These are phyloP conservation scores for Rhynchospora tenuis DNA, from an alignment of 176 grass and related monocot genomes.

Conservation along the genomic window DNA sequence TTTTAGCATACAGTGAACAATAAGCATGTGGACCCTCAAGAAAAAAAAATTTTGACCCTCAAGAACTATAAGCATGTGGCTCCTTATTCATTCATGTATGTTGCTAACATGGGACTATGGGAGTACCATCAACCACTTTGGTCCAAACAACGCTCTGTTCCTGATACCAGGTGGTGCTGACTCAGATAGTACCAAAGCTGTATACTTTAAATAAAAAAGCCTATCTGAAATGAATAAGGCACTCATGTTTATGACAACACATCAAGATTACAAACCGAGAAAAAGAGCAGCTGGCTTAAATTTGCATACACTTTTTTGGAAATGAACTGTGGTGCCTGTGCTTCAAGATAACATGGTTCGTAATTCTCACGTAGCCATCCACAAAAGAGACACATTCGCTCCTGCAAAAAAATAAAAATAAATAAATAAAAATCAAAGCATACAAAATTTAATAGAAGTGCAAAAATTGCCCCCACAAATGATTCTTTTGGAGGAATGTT, in stretches of 20 bases:
- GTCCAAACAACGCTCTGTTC: background rate
- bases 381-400: slow-evolving; percentile 60
- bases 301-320: slow-evolving; percentile 62
- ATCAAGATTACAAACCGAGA: background rate
- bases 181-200: background rate
- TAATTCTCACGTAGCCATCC: slow-evolving; percentile 88
- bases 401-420: slow-evolving; percentile 60
- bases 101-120: background rate
- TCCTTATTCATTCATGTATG: background rate
- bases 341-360: slow-evolving; percentile 79
- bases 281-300: background rate
- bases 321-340: slow-evolving; percentile 64
- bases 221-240: background rate
- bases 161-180: background rate
- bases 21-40: background rate
- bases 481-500: background rate
- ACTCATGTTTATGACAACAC: background rate
- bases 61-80: background rate
- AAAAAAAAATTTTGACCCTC: too few relatives aligned
- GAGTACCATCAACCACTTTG: background rate
- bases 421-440: slow-evolving; percentile 3
- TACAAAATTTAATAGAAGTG: background rate
- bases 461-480: background rate
- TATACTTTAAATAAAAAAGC: background rate
- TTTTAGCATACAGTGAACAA: too few relatives aligned